These are phyloP conservation scores for Hortiboletus campestris DNA, from an alignment of 768 basidiomycete species.

Conservation along the genomic window DNA sequence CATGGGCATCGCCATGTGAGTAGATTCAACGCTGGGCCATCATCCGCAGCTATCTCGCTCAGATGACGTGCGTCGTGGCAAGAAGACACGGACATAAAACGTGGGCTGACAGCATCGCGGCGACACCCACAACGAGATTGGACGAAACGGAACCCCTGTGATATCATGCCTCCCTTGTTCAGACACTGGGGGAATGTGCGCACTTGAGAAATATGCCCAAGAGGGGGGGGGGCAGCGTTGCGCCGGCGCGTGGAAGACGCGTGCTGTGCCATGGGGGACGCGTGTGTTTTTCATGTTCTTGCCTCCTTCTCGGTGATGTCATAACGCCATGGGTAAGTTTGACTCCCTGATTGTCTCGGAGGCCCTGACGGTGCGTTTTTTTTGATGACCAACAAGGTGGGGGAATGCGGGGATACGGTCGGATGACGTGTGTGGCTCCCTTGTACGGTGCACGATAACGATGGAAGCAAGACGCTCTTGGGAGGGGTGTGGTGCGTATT, in stretches of 20 bases:
- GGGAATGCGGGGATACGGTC: slow-evolving; percentile 20
- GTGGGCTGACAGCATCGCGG: slow-evolving; percentile 2
- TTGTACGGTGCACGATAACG: not conserved
- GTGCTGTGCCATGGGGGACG: slow-evolving; percentile 30
- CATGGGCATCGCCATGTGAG: not conserved
- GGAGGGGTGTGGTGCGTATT: not conserved
- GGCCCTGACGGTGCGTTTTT: slow-evolving; percentile 10
- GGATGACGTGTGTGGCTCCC: slow-evolving; percentile 17
- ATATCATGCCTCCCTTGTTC: slow-evolving; percentile 4
- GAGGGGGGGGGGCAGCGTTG: slow-evolving; percentile 12
- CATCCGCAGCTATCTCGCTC: not conserved
- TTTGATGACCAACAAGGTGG: slow-evolving; percentile 13
- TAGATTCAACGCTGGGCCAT: not conserved
- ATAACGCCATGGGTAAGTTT: slow-evolving; percentile 16
- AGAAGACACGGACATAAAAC: slow-evolving; percentile 11
- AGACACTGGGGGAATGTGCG: not conserved
- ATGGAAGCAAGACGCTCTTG: slow-evolving; percentile 5
- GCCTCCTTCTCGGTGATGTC: slow-evolving; percentile 11
- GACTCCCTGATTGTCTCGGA: slow-evolving; percentile 13
- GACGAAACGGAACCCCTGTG: not conserved
- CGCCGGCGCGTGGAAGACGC: slow-evolving; percentile 21
- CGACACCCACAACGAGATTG: not conserved
- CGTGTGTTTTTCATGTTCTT: slow-evolving; percentile 17
- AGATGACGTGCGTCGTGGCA: not conserved
- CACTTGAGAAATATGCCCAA: not conserved